Base-by-base conservation (phyloP, 2,329 filamentous ascomycete species). In the Graphium sp. region DNA sequence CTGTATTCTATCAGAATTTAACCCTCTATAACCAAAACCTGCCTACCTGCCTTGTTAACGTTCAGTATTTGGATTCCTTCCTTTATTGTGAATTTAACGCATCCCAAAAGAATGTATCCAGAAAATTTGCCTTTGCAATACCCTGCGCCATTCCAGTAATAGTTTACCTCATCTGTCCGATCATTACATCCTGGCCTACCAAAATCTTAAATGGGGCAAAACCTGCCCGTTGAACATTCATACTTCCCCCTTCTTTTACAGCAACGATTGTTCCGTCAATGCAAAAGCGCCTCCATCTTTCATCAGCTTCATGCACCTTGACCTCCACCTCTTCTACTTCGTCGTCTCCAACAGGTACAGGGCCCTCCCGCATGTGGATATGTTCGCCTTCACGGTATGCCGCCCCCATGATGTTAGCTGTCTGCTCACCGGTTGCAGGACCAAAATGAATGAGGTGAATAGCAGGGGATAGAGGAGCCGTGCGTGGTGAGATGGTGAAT, bases 191-290 rank as follows among this genome's bases (percentile, higher is more conserved):
- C n/a, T n/a, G n/a, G n/a, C n/a, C n/a, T n/a, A n/a, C n/a, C n/a
- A n/a, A n/a, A n/a, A n/a, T n/a, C n/a, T n/a, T n/a, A n/a, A n/a
- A n/a, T n/a, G n/a, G n/a, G n/a, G n/a, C n/a, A n/a, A n/a, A n/a
- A n/a, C n/a, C n/a, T n/a, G 48, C 44, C 41, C 54, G 65, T 35
- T 48, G 50, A 1, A 93, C 63, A 34, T 70, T 66, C 49, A 92
- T 67, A 60, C 69, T 75, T 0, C 84, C 84, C 2, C 65, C 72
- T 29, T 59, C 48, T 13, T 78, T 75, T 1, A 93, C 55, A 33
- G 69, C 64, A 4, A 94, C 69, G 41, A 92, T 91, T 30, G 77
- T 83, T 4, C 87, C 87, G 49, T 95, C 87, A n/a, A 95, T 61
- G 47, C 87, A 95, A 10, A 92, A 66, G 43, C 85, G 71, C 35